Conservation (phyloP, 1,284 basidiomycete genomes). For the Puccinia brachypodii region DNA sequence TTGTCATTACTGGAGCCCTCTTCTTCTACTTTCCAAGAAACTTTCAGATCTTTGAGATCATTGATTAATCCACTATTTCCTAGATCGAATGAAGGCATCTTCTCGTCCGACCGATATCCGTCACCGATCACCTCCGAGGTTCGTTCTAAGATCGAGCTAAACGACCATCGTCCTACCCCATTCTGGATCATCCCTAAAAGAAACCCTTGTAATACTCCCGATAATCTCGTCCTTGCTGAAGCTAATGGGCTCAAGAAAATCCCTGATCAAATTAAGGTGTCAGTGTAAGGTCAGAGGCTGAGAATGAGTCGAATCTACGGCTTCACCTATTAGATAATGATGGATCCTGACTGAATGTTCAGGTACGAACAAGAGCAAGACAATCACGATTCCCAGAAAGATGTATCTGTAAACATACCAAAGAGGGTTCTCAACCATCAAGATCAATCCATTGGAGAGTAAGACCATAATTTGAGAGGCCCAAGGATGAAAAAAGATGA, state of each 20-base stretch:
- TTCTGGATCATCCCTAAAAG: constrained; percentile 34
- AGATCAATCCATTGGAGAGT: background rate
- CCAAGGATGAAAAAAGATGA: background rate
- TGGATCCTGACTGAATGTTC: constrained; percentile 23
- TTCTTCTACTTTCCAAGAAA: background rate
- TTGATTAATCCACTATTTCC: background rate
- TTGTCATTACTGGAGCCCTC: background rate
- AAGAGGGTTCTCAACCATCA: background rate
- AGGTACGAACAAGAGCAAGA: constrained; percentile 9
- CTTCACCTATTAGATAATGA: constrained; percentile 21
- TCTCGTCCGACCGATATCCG: background rate
- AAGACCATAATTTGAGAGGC: background rate
- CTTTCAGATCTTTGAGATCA: background rate
- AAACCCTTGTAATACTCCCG: constrained; percentile 23
- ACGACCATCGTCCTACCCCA: constrained; percentile 29
- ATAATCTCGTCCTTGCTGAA: background rate
- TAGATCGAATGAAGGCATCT: constrained; percentile 6
- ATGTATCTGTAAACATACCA: background rate
- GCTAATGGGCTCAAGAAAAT: constrained; percentile 23
- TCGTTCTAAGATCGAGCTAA: constrained; percentile 11
- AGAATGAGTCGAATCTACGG: background rate
- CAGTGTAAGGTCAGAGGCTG: background rate
- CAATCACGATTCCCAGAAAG: constrained; percentile 2
- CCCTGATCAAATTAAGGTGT: background rate
- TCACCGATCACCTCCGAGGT: constrained; percentile 14